Base-by-base conservation (phyloP, 441 rosid species). In the Isatis lusitanica region DNA sequence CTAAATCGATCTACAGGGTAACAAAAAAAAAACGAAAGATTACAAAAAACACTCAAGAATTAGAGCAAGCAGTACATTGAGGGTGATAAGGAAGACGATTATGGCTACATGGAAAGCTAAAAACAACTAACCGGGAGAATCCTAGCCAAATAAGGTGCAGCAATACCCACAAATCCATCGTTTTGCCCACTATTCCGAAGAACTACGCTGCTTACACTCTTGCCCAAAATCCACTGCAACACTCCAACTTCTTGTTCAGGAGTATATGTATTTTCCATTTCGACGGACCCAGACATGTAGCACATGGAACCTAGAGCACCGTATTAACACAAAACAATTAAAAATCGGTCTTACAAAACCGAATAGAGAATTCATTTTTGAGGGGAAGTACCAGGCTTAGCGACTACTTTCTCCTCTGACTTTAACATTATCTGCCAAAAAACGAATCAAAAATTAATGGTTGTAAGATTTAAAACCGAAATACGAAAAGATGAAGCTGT, bases 201-300 rank as follows among this genome's bases (percentile, higher is more conserved):
- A 71, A 81, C 74, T 68, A 95, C 56, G 61, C 93, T 90, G 56
- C 88, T 90, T 55, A 91, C 70, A 43, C 85, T 88, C 87, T 90
- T 95, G 35, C 98, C 98, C 77, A 95, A 95, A 80, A 93, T 83
- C 99, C 98, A 95, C 74, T 93, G 99, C 94, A 96, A 86, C 76
- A 91, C 81, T 38, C 97, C 98, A 26, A 81, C 90, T 86, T 95
- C 97, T 66, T 91, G 91, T 80, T 93, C 98, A 73, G 95, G 96
- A 33, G 88, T 73, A 59, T 80, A 92, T 4, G 89, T 77, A 68
- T 95, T 92, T 80, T 92, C 98, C 96, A 85, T 86, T 81, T 93
- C 97, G 48, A 90, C 47, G 4, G 93, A 87, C 30, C 99, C 98
- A 74, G 99, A 95, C 97, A 88, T 87, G 83, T 91, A 93, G 86